Evolutionary conservation across 208 protist genomes (phyloP).

Genomic region (Crithidia brevicula): DNA sequence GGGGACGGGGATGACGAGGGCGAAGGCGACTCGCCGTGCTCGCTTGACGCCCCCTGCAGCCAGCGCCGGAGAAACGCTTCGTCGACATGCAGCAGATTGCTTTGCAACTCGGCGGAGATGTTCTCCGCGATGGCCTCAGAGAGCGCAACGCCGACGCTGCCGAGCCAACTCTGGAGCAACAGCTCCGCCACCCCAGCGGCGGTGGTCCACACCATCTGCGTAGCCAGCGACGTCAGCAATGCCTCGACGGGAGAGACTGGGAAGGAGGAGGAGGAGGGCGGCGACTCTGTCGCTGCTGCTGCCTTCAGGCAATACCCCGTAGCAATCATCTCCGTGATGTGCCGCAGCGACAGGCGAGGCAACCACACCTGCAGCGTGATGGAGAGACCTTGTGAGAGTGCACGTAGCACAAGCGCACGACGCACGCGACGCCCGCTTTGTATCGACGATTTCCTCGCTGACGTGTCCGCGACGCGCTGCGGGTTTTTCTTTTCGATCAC

Average conservation of each 20-base stretch:
- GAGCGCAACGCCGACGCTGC: slow-evolving; percentile 5
- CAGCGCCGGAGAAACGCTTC: slow-evolving; percentile 61
- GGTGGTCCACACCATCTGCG: slow-evolving; percentile 23
- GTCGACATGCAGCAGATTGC: slow-evolving; percentile 46
- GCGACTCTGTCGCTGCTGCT: not conserved
- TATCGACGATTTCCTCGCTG: no score
- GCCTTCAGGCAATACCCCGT: slow-evolving; percentile 8
- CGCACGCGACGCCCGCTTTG: not conserved
- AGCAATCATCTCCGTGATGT: slow-evolving; percentile 20
- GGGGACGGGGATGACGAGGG: not conserved
- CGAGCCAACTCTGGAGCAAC: slow-evolving; percentile 13
- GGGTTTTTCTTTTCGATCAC: no score
- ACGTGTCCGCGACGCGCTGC: not conserved
- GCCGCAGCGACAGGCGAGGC: slow-evolving; percentile 24
- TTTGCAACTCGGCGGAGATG: slow-evolving; percentile 24
- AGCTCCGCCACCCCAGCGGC: slow-evolving; percentile 24
- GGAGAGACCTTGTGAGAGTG: slow-evolving; percentile 14
- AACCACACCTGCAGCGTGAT: slow-evolving; percentile 24
- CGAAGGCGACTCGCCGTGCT: not conserved
- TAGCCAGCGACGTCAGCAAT: slow-evolving; percentile 20
- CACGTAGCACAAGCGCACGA: slow-evolving; percentile 24
- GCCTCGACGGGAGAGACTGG: slow-evolving; percentile 13
- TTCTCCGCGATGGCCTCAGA: slow-evolving; percentile 29
- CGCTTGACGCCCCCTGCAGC: slow-evolving; percentile 7
- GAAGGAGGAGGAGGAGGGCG: not conserved